Evolutionary conservation across 495 filamentous ascomycete genomes (phyloP).

Genomic region (Xylaria intraflava): DNA sequence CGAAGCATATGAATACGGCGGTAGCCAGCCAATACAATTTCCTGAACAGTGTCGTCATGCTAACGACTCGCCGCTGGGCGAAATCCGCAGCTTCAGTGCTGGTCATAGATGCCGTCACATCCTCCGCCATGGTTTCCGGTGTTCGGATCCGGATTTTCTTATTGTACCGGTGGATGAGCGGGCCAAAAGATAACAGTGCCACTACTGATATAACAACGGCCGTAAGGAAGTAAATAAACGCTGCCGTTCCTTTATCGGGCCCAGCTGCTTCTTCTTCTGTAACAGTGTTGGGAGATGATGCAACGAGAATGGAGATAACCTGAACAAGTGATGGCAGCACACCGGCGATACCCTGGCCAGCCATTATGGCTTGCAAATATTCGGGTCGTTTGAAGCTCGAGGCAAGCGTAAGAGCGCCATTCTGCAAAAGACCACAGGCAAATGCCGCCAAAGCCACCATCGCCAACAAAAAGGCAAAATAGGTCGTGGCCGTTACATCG

Average conservation of each 20-base stretch:
- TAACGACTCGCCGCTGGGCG: constrained; percentile 50
- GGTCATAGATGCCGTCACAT: constrained; percentile 35
- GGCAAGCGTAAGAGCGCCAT: constrained; percentile 89
- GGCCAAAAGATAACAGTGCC: constrained; percentile 51
- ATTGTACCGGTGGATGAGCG: constrained; percentile 40
- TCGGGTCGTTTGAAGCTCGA: constrained; percentile 73
- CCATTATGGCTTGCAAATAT: constrained; percentile 96
- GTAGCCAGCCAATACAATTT: constrained; percentile 68
- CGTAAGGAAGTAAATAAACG: constrained; percentile 87
- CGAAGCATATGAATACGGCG: constrained; percentile 71
- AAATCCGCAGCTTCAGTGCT: constrained; percentile 43
- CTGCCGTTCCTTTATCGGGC: constrained; percentile 50
- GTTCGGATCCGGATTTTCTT: constrained; percentile 35
- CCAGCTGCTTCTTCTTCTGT: constrained; percentile 5
- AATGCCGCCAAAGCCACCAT: constrained; percentile 75
- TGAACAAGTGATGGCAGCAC: constrained; percentile 84
- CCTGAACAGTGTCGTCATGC: constrained; percentile 57
- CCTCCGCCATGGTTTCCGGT: constrained; percentile 29
- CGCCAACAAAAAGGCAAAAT: constrained; percentile 74
- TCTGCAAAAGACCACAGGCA: constrained; percentile 82
- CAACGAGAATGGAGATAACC: constrained; percentile 71
- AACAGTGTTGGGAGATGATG: constrained; percentile 37
- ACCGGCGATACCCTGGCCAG: constrained; percentile 85
- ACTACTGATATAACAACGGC: constrained; percentile 59
- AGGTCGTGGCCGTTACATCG: constrained; percentile 51